Evolutionary conservation across 768 basidiomycete species (phyloP).

Genomic region (Psilocybe azurescens): DNA sequence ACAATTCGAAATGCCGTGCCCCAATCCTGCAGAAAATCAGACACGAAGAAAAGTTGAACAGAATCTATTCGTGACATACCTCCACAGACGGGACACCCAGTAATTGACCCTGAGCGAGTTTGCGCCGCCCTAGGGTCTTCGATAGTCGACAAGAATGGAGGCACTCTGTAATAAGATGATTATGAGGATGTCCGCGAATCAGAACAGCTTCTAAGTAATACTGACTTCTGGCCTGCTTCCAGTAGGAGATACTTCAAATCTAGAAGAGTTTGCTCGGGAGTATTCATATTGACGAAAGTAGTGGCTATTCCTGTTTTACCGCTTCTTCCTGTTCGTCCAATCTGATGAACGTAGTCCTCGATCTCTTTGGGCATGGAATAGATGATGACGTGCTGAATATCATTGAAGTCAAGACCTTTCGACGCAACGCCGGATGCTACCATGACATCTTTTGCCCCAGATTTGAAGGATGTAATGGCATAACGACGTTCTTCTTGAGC

Average conservation of each 20-base stretch:
- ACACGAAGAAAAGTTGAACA: background rate
- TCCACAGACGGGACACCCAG: slow-evolving; percentile 96
- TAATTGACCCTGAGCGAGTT: slow-evolving; percentile 71
- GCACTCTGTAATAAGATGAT: slow-evolving; percentile 64
- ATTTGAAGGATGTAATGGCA: slow-evolving; percentile 97
- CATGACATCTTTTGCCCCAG: slow-evolving; percentile 98
- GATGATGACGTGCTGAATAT: slow-evolving; percentile 99
- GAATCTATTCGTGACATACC: slow-evolving; percentile 48
- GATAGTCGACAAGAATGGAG: slow-evolving; percentile 87
- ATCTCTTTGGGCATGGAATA: slow-evolving; percentile 99
- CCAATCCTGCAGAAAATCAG: slow-evolving; percentile 65
- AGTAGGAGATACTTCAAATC: slow-evolving; percentile 97
- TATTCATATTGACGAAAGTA: slow-evolving; percentile 98
- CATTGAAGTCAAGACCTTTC: slow-evolving; percentile 98
- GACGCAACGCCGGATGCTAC: slow-evolving; percentile 98
- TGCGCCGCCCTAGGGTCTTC: slow-evolving; percentile 89
- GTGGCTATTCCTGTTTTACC: slow-evolving; percentile 99
- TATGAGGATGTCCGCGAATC: background rate
- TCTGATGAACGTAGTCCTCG: slow-evolving; percentile 99
- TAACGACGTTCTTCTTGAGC: slow-evolving; percentile 99
- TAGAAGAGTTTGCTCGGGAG: slow-evolving; percentile 92
- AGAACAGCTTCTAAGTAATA: background rate
- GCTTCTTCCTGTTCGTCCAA: slow-evolving; percentile 95
- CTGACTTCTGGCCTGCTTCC: slow-evolving; percentile 97
- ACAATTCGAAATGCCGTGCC: slow-evolving; percentile 93